phyloP scores from a whole-genome alignment of 805 yeast genomes.

The Myxozyma kluyveri region DNA sequence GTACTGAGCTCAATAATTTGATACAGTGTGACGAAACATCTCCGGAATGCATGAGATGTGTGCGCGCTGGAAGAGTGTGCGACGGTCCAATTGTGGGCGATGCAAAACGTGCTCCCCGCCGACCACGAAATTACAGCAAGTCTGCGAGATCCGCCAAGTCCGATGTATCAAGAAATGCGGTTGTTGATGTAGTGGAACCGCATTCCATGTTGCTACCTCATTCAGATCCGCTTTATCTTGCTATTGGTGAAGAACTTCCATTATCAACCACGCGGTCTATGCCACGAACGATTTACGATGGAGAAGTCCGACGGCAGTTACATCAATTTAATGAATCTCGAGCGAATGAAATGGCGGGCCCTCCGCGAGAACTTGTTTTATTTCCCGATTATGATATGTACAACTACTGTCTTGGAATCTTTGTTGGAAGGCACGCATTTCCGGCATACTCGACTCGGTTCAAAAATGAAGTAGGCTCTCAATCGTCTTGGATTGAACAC shows the following conservation, averaged over 20 bases:
- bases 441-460: background rate
- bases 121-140: background rate
- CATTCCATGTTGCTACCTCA: too few relatives aligned
- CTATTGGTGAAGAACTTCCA: too few relatives aligned
- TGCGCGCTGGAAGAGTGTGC: constrained; percentile 13
- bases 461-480: background rate
- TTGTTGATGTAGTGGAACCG: too few relatives aligned
- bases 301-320: too few relatives aligned
- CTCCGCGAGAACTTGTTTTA: constrained; percentile 8
- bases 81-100: constrained; percentile 15
- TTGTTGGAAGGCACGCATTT: background rate
- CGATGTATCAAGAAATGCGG: too few relatives aligned
- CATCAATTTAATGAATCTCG: too few relatives aligned
- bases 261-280: too few relatives aligned
- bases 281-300: too few relatives aligned
- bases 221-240: too few relatives aligned
- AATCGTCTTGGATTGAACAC: constrained; percentile 2
- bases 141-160: background rate
- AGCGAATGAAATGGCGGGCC: too few relatives aligned
- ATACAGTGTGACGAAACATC: constrained; percentile 21
- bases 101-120: background rate
- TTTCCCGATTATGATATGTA: constrained; percentile 22
- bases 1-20: background rate
- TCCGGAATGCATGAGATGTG: constrained; percentile 19
- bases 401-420: constrained; percentile 11